Base-by-base conservation (phyloP, 2,329 filamentous ascomycete genomes). In the Diplocarpon mali region DNA sequence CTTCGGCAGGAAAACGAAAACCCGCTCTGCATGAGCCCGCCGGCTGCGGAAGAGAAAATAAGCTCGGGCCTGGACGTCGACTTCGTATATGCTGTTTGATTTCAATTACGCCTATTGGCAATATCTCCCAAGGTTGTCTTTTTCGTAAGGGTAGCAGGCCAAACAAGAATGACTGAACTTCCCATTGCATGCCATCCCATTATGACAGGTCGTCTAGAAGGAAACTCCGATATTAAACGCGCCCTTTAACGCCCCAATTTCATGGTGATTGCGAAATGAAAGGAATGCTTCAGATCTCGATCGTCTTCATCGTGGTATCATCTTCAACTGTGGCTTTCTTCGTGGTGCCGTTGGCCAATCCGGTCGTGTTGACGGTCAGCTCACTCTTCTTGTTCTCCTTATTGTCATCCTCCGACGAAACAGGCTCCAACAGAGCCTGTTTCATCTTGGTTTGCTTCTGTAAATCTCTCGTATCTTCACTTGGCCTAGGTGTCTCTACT, bases 221-320 rank as follows among this genome's bases (percentile, higher is more conserved):
- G 45, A 43, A 40, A 44, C 28, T 42, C 42, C 41, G 40, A 28
- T 38, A 48, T 50, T 49, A 50, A 35, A 50, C 42, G 50, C 53
- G 49, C 57, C 55, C 46, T 35, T 28, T 38, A 57, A 59, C 55
- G 55, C 55, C 56, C 51, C 46, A 16, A 40, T 52, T 46, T 43
- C 45, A 46, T 52, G 38, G 49, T 44, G 46, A 46, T 52, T 45
- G 34, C 38, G 40, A 50, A 46, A 46, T 38, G 40, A 39, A 43
- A 15, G 16, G 42, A 32, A 38, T 12, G 39, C 36, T 43, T 56
- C 53, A 63, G 42, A 63, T 63, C 48, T 62, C 59, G 46, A 63
- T 62, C 46, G 59, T 62, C 51, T 63, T 63, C 60, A 63, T 63
- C 44, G 53, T 55, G 31, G 46, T 47, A 41, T 62, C 58, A 35